A percentile compares a stretch with the other conserved stretches of the same genome.
Evolutionary conservation across 495 filamentous ascomycete species (phyloP).

Genomic region (Neurospora terricola): DNA sequence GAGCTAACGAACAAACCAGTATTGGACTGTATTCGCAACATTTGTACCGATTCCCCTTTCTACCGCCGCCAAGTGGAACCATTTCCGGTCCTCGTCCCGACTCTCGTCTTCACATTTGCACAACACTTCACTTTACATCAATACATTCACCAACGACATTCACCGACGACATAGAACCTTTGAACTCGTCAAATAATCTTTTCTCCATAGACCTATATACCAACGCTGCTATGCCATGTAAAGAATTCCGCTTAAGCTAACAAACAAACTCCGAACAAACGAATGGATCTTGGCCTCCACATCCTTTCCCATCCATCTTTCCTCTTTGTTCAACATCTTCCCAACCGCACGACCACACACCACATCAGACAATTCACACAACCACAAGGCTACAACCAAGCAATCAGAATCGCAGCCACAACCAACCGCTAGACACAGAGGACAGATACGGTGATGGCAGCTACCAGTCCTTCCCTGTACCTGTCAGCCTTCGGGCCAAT

Average conservation of each 20-base stretch:
- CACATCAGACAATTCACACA: background rate
- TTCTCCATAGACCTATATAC: background rate
- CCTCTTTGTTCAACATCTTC: background rate
- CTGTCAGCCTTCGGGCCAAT: background rate
- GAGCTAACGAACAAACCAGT: too few relatives aligned
- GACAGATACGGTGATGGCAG: background rate
- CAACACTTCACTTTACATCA: too few relatives aligned
- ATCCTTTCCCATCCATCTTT: background rate
- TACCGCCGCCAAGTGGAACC: too few relatives aligned
- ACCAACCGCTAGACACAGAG: too few relatives aligned
- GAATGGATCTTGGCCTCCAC: background rate
- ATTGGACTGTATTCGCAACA: too few relatives aligned
- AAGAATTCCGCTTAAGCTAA: background rate
- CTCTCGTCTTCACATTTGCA: too few relatives aligned
- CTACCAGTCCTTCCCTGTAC: background rate
- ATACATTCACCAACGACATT: too few relatives aligned
- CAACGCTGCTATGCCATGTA: background rate
- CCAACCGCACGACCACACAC: background rate
- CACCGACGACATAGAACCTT: too few relatives aligned
- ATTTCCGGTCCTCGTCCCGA: too few relatives aligned
- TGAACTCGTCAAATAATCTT: background rate
- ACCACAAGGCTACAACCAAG: too few relatives aligned
- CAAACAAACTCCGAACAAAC: background rate
- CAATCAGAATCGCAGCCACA: too few relatives aligned
- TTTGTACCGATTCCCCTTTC: too few relatives aligned